Conservation (phyloP, 2,329 filamentous ascomycete species). For the Emmonsia crescens region DNA sequence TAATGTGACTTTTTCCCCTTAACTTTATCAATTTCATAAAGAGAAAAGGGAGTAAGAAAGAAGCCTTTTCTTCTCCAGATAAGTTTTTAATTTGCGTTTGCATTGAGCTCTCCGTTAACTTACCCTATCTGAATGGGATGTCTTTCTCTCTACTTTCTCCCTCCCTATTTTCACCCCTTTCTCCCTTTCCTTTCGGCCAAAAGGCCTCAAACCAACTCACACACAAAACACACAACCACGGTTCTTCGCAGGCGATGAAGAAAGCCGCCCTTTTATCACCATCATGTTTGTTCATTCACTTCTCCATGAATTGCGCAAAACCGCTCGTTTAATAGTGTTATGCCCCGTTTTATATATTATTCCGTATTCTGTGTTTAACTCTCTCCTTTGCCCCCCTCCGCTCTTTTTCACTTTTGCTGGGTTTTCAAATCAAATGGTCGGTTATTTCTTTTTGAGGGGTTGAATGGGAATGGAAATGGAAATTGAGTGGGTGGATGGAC, state of each 20-base stretch:
- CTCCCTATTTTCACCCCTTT: neutral
- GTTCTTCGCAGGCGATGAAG: neutral
- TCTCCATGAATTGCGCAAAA: neutral
- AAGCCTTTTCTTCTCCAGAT: neutral
- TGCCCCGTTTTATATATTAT: neutral
- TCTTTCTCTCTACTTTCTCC: neutral
- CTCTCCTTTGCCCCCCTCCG: neutral
- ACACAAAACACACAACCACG: neutral
- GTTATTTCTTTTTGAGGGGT: neutral
- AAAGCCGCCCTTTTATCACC: neutral
- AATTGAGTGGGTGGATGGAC: neutral
- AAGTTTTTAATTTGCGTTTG: no score
- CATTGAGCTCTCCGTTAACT: no score
- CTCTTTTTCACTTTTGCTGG: neutral
- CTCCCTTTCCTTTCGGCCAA: neutral
- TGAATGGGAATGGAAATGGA: neutral
- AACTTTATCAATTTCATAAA: neutral
- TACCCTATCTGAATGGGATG: neutral
- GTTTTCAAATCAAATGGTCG: no score
- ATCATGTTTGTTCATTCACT: neutral
- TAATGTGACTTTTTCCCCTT: slow-evolving; percentile 4
- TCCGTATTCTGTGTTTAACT: neutral
- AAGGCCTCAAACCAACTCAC: neutral
- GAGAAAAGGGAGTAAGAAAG: neutral
- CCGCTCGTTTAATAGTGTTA: neutral